Conservation (phyloP, 192 early-diverging fungal genomes). For the Backusella circina region DNA sequence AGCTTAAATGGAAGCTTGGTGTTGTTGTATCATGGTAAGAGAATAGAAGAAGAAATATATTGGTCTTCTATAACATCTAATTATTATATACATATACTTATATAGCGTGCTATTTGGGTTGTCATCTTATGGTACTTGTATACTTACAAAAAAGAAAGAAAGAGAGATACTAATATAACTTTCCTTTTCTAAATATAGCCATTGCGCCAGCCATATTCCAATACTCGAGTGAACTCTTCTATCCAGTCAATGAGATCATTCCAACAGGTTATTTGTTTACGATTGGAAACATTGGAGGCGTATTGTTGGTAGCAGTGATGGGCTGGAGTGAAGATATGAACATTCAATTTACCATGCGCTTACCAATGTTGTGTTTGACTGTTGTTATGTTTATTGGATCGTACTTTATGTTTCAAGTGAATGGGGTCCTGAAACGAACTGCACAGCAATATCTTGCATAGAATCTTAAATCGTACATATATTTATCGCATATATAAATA, state of each 20-base stretch:
- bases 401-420: slow-evolving; percentile 5
- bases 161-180: neutral
- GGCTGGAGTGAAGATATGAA: slow-evolving; percentile 27
- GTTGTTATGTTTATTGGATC: slow-evolving; percentile 9
- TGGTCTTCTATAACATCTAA: slow-evolving; percentile 1
- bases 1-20: slow-evolving; percentile 1
- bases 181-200: slow-evolving; percentile 21
- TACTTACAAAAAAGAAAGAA: neutral
- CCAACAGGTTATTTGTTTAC: slow-evolving; percentile 37
- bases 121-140: slow-evolving; percentile 28
- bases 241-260: slow-evolving; percentile 37
- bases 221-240: slow-evolving; percentile 37
- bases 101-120: slow-evolving; percentile 36
- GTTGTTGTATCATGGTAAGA: slow-evolving; percentile 34
- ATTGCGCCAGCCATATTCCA: slow-evolving; percentile 39
- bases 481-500: neutral
- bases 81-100: neutral
- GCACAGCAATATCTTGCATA: slow-evolving; percentile 1
- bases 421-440: slow-evolving; percentile 25
- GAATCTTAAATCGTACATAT: slow-evolving; percentile 2
- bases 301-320: slow-evolving; percentile 34
- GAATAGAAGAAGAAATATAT: neutral
- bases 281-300: slow-evolving; percentile 33
- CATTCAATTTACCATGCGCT: slow-evolving; percentile 36
- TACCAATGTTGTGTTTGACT: slow-evolving; percentile 20